A percentile compares a stretch with the other conserved stretches of the same genome.
Evolutionary conservation across 2,329 filamentous ascomycete genomes (phyloP).

Genomic region (Cladosporium sp.): DNA sequence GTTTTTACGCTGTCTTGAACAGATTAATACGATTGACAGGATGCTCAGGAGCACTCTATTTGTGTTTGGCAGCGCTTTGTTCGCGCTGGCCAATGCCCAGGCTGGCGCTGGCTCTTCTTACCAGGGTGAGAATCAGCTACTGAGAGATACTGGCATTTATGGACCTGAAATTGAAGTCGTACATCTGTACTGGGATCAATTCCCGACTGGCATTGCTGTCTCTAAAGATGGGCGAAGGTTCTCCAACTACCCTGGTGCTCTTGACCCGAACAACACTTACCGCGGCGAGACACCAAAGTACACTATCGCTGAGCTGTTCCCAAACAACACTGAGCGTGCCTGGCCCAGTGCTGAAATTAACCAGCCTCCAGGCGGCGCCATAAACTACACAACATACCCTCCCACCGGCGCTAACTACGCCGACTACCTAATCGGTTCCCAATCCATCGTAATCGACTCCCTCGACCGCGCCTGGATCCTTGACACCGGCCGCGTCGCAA

Average conservation of each 20-base stretch:
- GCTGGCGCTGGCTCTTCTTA: slow-evolving; percentile 12
- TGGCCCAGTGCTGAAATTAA: slow-evolving; percentile 51
- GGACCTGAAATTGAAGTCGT: slow-evolving; percentile 52
- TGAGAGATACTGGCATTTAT: slow-evolving; percentile 40
- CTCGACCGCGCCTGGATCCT: slow-evolving; percentile 56
- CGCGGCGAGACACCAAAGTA: slow-evolving; percentile 47
- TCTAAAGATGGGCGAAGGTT: slow-evolving; percentile 55
- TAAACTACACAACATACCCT: slow-evolving; percentile 54
- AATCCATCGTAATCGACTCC: slow-evolving; percentile 55
- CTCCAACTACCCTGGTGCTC: slow-evolving; percentile 53
- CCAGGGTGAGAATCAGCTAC: slow-evolving; percentile 13
- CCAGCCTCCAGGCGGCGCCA: slow-evolving; percentile 51
- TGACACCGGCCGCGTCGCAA: slow-evolving; percentile 53
- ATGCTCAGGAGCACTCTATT: slow-evolving; percentile 3
- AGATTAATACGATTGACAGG: neutral
- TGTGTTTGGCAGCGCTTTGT: slow-evolving; percentile 11
- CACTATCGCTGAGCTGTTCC: slow-evolving; percentile 51
- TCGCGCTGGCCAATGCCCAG: slow-evolving; percentile 11
- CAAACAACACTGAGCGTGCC: slow-evolving; percentile 47
- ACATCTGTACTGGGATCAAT: slow-evolving; percentile 56
- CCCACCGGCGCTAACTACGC: slow-evolving; percentile 50
- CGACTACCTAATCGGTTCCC: slow-evolving; percentile 55
- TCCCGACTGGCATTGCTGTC: slow-evolving; percentile 54
- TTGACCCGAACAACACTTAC: slow-evolving; percentile 53
- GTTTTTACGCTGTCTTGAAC: neutral